Percentiles rank a stretch among this genome's conserved stretches.
Conservation (phyloP, 2,329 filamentous ascomycete species). For the Exophiala spinifera region DNA sequence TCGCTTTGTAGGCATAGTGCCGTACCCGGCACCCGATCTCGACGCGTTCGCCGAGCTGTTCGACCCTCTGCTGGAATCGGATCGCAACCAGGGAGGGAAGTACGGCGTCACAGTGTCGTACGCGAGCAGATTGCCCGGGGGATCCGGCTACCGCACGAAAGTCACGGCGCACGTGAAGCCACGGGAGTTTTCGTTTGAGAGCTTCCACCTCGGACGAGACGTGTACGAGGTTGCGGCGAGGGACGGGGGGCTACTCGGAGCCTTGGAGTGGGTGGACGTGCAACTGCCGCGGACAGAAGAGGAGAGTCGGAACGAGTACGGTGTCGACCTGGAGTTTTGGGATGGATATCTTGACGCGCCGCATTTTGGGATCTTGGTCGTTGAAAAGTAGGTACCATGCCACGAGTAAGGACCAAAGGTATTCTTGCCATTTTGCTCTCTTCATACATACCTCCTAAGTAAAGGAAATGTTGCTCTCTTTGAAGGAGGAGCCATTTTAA, state of each 20-base stretch:
- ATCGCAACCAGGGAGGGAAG: slow-evolving; percentile 16
- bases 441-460: too few species aligned
- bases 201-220: slow-evolving; percentile 13
- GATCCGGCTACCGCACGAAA: slow-evolving; percentile 11
- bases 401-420: too few species aligned
- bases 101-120: slow-evolving; percentile 12
- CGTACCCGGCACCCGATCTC: slow-evolving; percentile 27
- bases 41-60: slow-evolving; percentile 23
- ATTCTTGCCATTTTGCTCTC: too few species aligned
- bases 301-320: slow-evolving; percentile 5
- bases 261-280: slow-evolving; percentile 12
- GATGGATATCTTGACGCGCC: slow-evolving; percentile 11
- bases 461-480: too few species aligned
- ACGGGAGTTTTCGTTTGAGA: slow-evolving; percentile 18
- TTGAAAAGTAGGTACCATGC: slow-evolving; percentile 1
- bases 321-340: slow-evolving; percentile 8
- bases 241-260: slow-evolving; percentile 15
- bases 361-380: slow-evolving; percentile 14
- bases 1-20: slow-evolving; percentile 35
- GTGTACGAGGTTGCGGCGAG: slow-evolving; percentile 16
- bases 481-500: too few species aligned
- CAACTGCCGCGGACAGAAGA: slow-evolving; percentile 9
- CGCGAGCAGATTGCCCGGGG: neutral
- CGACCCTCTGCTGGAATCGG: slow-evolving; percentile 19
- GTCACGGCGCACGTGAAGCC: slow-evolving; percentile 13